Evolutionary conservation across 2,329 filamentous ascomycete species (phyloP).

Genomic region (Rugonectria rugulosa): DNA sequence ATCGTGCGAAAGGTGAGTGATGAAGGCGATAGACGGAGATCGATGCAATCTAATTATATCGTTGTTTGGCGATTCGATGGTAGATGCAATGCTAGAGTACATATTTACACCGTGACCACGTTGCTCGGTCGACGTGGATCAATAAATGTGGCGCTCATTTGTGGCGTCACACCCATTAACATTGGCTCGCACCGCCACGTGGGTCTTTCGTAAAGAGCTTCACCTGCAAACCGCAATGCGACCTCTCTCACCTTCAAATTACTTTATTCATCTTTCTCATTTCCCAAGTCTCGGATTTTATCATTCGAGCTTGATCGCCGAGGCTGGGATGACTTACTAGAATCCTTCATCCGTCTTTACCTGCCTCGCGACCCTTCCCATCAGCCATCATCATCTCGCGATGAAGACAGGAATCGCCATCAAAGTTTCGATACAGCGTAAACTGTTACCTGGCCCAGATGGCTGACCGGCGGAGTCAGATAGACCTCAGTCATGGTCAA

Average conservation of each 20-base stretch:
- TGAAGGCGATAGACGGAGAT: neutral
- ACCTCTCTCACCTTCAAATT: conserved; percentile 10
- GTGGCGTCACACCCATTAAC: conserved; percentile 31
- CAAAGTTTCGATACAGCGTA: conserved; percentile 39
- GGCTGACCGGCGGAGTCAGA: conserved; percentile 45
- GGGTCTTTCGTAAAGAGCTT: conserved; percentile 34
- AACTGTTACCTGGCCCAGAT: conserved; percentile 45
- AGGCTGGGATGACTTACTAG: conserved; percentile 31
- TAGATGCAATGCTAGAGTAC: neutral
- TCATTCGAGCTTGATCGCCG: neutral
- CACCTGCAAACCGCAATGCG: conserved; percentile 20
- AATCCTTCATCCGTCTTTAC: conserved; percentile 14
- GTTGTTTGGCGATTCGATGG: neutral
- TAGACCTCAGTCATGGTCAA: conserved; percentile 44
- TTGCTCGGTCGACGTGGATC: conserved; percentile 41
- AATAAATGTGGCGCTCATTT: conserved; percentile 20
- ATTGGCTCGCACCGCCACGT: conserved; percentile 37
- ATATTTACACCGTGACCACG: conserved; percentile 36
- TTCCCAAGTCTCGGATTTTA: neutral
- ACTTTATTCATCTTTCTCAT: conserved; percentile 13
- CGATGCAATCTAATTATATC: neutral
- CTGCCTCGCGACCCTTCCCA: conserved; percentile 32
- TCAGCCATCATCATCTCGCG: conserved; percentile 35
- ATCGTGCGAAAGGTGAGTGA: neutral
- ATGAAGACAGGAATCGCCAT: conserved; percentile 44